Percentiles rank a stretch among this genome's conserved stretches.
Conservation (phyloP, 2,329 filamentous ascomycete genomes). For the Bipolaris sorokiniana region DNA sequence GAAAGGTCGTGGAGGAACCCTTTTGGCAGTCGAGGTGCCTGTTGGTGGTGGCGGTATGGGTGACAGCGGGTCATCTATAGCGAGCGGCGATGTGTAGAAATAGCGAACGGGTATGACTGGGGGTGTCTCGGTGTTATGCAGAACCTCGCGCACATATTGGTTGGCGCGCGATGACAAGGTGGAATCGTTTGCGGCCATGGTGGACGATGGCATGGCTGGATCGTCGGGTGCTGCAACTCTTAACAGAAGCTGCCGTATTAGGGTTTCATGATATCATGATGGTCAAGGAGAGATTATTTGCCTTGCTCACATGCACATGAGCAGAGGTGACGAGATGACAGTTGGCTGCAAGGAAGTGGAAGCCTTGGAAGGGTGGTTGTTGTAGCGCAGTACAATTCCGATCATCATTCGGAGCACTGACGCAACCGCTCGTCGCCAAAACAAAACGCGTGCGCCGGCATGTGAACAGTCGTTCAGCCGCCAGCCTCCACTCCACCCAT, state of each 20-base stretch:
- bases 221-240: slow-evolving; percentile 9
- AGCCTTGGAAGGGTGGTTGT: slow-evolving; percentile 26
- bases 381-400: slow-evolving; percentile 16
- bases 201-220: slow-evolving; percentile 4
- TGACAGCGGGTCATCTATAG: slow-evolving; percentile 88
- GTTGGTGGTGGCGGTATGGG: slow-evolving; percentile 63
- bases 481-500: neutral
- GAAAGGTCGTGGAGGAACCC: slow-evolving; percentile 75
- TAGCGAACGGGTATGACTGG: slow-evolving; percentile 58
- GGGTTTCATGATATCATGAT: slow-evolving; percentile 23
- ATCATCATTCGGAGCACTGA: slow-evolving; percentile 35
- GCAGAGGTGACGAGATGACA: slow-evolving; percentile 13
- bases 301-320: slow-evolving; percentile 10
- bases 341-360: slow-evolving; percentile 13
- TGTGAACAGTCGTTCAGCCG: slow-evolving; percentile 17
- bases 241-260: slow-evolving; percentile 8
- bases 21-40: slow-evolving; percentile 53
- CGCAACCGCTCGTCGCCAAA: slow-evolving; percentile 38
- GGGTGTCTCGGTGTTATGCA: slow-evolving; percentile 48
- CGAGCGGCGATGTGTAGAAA: slow-evolving; percentile 82
- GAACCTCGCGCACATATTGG: slow-evolving; percentile 54
- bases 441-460: slow-evolving; percentile 27
- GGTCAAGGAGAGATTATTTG: slow-evolving; percentile 5
- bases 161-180: slow-evolving; percentile 46
- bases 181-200: slow-evolving; percentile 30